phyloP scores from a whole-genome alignment of 805 yeast species.

The Wickerhamomyces bovis region DNA sequence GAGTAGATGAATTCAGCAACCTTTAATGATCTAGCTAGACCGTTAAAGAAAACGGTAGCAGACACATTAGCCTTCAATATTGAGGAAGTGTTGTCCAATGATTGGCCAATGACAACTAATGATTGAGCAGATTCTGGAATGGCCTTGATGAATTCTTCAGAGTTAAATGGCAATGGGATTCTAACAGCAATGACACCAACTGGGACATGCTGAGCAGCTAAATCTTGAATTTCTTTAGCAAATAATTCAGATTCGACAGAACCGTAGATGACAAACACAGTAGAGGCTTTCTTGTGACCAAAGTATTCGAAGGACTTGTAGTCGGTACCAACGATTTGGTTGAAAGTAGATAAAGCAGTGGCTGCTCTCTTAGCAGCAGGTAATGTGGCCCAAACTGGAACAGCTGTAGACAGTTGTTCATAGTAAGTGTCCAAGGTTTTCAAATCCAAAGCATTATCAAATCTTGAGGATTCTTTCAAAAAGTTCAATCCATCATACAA shows the following conservation, averaged over 20 bases:
- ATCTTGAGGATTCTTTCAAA: conserved; percentile 37
- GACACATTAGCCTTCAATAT: conserved; percentile 64
- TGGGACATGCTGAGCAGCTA: conserved; percentile 29
- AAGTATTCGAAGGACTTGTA: conserved; percentile 62
- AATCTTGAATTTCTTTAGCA: conserved; percentile 34
- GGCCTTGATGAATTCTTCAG: conserved; percentile 47
- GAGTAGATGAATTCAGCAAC: conserved; percentile 50
- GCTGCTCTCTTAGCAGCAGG: conserved; percentile 34
- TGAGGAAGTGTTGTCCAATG: conserved; percentile 30
- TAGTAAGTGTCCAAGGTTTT: conserved; percentile 14
- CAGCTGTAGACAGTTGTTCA: conserved; percentile 11
- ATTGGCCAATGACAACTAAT: conserved; percentile 65
- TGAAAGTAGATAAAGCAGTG: conserved; percentile 44
- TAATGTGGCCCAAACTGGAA: conserved; percentile 20
- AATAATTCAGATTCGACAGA: conserved; percentile 57
- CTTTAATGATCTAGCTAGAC: conserved; percentile 24
- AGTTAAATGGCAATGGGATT: conserved; percentile 76
- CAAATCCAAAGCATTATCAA: conserved; percentile 38
- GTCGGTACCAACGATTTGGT: conserved; percentile 45
- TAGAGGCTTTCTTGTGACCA: conserved; percentile 57
- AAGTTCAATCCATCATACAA: conserved; percentile 77
- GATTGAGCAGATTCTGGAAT: conserved; percentile 55
- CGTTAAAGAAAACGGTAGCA: conserved; percentile 56
- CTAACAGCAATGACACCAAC: conserved; percentile 68
- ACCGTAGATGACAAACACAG: conserved; percentile 81